phyloP scores from a whole-genome alignment of 352 stramenopile genomes.

The Sclerospora graminicola region DNA sequence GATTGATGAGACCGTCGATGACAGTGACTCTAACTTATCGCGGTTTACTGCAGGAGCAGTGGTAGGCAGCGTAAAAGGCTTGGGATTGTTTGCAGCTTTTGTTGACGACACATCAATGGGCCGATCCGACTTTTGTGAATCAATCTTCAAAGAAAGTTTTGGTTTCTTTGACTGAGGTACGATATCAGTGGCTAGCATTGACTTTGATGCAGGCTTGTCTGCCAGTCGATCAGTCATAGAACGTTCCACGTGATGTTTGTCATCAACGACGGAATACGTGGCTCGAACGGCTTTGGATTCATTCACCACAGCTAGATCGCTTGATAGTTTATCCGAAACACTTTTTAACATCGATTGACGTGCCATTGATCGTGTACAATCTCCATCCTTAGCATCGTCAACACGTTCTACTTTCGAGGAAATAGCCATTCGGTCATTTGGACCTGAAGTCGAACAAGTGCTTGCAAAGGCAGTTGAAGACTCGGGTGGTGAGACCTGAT shows the following conservation, averaged over 20 bases:
- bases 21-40: slow-evolving; percentile 29
- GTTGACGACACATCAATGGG: not conserved
- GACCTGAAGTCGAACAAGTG: not conserved
- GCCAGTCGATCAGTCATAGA: slow-evolving; percentile 1
- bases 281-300: slow-evolving; percentile 2
- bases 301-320: slow-evolving; percentile 3
- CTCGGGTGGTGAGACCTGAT: slow-evolving; percentile 8
- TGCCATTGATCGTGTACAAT: slow-evolving; percentile 6
- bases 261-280: slow-evolving; percentile 7
- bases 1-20: slow-evolving; percentile 45
- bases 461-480: slow-evolving; percentile 4
- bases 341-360: not conserved
- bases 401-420: slow-evolving; percentile 1
- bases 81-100: not conserved
- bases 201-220: slow-evolving; percentile 7
- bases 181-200: slow-evolving; percentile 1
- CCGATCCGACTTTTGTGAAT: slow-evolving; percentile 1
- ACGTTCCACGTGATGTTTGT: slow-evolving; percentile 7
- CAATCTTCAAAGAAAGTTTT: not conserved
- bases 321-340: slow-evolving; percentile 7
- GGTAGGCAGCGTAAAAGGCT: not conserved
- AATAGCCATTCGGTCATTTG: not conserved
- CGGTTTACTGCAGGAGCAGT: not conserved
- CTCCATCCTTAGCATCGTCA: slow-evolving; percentile 3
- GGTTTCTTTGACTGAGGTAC: not conserved